phyloP scores from a whole-genome alignment of 164 flowering plant species.

The Buxus sempervirens region DNA sequence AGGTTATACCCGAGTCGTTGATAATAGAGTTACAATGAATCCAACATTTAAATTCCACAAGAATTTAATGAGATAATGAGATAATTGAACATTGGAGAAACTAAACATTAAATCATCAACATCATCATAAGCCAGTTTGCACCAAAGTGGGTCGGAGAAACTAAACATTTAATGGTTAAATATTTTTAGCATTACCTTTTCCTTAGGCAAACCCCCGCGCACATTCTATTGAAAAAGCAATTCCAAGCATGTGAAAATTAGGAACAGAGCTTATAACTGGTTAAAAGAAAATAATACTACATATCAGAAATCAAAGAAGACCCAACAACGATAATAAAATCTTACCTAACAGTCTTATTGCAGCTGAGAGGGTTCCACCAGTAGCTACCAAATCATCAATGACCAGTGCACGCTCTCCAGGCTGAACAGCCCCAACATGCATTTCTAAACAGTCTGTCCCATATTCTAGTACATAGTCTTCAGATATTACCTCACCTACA shows the following conservation, averaged over 20 bases:
- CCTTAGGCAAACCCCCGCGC: conserved; percentile 76
- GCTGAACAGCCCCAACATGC: conserved; percentile 83
- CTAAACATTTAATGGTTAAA: no score
- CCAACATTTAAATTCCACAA: no score
- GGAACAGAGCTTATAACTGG: background rate
- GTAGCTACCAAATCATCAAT: conserved; percentile 96
- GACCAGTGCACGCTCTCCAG: conserved; percentile 70
- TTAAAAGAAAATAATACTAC: background rate
- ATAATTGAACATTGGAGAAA: no score
- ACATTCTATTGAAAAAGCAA: conserved; percentile 47
- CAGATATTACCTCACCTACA: conserved; percentile 73
- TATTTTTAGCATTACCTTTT: conserved; percentile 42
- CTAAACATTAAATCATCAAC: no score
- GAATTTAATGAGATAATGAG: no score
- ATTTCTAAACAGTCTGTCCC: conserved; percentile 86
- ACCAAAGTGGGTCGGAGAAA: no score
- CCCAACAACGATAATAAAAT: background rate
- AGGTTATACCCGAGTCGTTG: no score
- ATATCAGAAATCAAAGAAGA: background rate
- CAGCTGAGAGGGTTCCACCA: conserved; percentile 91
- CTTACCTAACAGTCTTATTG: conserved; percentile 72
- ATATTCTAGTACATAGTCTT: conserved; percentile 80
- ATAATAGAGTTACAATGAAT: no score
- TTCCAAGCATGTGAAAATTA: background rate
- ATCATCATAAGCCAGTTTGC: no score